Conservation (phyloP, 2,329 filamentous ascomycete genomes). For the Claviceps pusilla region DNA sequence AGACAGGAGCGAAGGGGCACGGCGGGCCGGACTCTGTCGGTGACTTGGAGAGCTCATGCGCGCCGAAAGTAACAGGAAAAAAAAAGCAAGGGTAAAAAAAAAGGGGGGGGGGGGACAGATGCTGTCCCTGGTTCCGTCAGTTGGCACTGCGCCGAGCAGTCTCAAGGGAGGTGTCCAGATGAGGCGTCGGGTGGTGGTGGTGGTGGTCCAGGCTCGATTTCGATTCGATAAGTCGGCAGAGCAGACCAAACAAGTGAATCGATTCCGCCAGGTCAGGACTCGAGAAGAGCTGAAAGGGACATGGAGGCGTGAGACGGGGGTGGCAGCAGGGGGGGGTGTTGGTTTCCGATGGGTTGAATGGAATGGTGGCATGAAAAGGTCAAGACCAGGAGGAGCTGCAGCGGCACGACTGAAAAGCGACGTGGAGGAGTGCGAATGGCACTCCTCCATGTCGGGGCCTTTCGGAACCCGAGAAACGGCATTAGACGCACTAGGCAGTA, state of each 20-base stretch:
- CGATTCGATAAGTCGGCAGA: not conserved
- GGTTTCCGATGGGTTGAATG: not conserved
- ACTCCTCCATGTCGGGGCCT: no score
- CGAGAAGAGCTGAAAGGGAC: not conserved
- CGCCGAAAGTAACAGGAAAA: not conserved
- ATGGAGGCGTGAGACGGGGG: not conserved
- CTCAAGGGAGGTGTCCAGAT: not conserved
- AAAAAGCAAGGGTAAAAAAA: not conserved
- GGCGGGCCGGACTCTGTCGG: constrained; percentile 13
- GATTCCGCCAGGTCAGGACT: not conserved
- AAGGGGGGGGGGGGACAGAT: not conserved
- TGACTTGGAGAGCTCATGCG: constrained; percentile 17
- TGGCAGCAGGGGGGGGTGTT: not conserved
- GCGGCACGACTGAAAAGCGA: not conserved
- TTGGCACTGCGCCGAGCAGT: not conserved
- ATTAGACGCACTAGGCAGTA: no score
- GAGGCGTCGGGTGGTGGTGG: not conserved
- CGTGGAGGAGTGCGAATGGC: not conserved
- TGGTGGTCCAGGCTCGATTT: not conserved
- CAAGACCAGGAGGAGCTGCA: not conserved
- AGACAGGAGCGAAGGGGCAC: constrained; percentile 19
- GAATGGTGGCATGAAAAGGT: not conserved
- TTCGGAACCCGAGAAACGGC: no score
- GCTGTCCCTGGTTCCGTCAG: not conserved
- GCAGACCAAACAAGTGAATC: not conserved